Percentiles rank a stretch among this genome's conserved stretches.
Conservation (phyloP, 441 rosid species). For the Pelargonium cotyledonis region DNA sequence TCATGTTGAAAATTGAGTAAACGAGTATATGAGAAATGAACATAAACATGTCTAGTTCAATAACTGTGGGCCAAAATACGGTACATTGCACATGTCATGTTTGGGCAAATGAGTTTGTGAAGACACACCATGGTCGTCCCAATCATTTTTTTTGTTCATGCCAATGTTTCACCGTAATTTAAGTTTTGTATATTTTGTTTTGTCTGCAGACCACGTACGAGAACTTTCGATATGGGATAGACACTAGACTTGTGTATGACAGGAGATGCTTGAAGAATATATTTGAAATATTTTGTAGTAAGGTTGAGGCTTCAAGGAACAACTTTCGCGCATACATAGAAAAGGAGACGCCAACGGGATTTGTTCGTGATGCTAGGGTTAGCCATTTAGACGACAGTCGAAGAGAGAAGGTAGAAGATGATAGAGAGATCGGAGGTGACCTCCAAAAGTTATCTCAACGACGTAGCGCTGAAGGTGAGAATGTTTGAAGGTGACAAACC, state of each 20-base stretch:
- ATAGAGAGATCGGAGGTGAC: slow-evolving; percentile 41
- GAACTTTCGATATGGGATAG: slow-evolving; percentile 42
- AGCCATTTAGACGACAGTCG: slow-evolving; percentile 20
- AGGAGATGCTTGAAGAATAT: slow-evolving; percentile 52
- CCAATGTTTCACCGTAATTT: no score
- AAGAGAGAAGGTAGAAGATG: slow-evolving; percentile 44
- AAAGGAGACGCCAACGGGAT: slow-evolving; percentile 24
- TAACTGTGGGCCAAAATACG: no score
- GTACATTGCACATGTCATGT: no score
- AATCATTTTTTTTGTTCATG: no score
- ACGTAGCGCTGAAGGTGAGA: slow-evolving; percentile 20
- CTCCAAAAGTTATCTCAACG: slow-evolving; percentile 46
- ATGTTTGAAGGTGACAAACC: neutral
- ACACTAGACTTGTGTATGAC: slow-evolving; percentile 36
- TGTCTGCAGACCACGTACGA: slow-evolving; percentile 61
- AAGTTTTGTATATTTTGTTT: neutral
- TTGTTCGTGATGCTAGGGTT: slow-evolving; percentile 18
- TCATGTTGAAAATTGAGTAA: no score
- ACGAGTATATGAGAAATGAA: no score
- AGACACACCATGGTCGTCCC: no score
- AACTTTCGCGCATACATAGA: slow-evolving; percentile 37
- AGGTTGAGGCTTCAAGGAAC: slow-evolving; percentile 44
- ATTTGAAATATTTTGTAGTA: slow-evolving; percentile 45
- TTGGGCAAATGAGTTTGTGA: no score
- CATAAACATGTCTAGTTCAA: no score